Evolutionary conservation across 2,329 filamentous ascomycete species (phyloP).

Genomic region (Colletotrichum graminicola): DNA sequence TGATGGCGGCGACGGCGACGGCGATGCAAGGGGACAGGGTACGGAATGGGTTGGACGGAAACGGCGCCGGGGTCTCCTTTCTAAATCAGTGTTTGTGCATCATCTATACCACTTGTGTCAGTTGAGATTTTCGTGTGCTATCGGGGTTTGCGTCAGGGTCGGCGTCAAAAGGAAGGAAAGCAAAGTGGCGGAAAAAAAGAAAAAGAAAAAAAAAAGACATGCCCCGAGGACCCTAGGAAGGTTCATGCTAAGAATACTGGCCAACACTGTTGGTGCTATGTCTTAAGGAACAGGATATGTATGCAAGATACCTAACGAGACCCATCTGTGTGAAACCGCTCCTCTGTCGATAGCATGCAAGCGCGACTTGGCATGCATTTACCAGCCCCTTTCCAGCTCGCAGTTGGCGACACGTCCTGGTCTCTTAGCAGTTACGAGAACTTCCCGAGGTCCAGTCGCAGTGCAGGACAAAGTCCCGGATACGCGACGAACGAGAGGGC

Average conservation of each 20-base stretch:
- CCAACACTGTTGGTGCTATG: not conserved
- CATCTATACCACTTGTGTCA: conserved; percentile 28
- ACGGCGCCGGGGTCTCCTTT: not conserved
- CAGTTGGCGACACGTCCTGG: not conserved
- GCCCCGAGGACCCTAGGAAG: not conserved
- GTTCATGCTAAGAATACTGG: not conserved
- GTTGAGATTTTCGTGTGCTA: not conserved
- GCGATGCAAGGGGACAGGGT: not conserved
- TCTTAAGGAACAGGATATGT: not conserved
- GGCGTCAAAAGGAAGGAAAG: not conserved
- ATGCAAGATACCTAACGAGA: too few species aligned
- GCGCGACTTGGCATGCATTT: not conserved
- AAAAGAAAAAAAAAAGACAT: not conserved
- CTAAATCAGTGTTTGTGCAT: not conserved
- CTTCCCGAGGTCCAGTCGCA: not conserved
- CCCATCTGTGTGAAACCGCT: not conserved
- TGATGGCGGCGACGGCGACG: not conserved
- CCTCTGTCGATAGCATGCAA: not conserved
- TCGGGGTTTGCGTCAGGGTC: not conserved
- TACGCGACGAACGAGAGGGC: not conserved
- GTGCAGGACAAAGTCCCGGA: not conserved
- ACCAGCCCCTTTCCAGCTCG: not conserved
- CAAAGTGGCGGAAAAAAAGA: not conserved
- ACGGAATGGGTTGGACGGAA: not conserved
- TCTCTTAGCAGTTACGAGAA: not conserved